Evolutionary conservation across 108 stramenopile genomes (phyloP).

Genomic region (Cylindrotheca fusiformis): DNA sequence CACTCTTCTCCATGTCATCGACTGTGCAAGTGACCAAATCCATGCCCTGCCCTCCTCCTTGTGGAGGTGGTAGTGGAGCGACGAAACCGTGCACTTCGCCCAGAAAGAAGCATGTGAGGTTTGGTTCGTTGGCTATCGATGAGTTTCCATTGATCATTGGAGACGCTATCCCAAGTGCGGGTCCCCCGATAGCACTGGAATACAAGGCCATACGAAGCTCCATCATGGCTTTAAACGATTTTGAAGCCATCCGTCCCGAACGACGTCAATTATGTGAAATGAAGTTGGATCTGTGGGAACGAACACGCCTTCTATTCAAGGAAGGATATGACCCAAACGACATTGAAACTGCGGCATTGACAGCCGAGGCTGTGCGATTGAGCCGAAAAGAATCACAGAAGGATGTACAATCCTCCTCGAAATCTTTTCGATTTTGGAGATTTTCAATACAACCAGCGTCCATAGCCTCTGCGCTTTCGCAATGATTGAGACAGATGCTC

Average conservation of each 20-base stretch:
- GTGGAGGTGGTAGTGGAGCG: no score
- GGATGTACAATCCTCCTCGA: no score
- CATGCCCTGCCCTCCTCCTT: no score
- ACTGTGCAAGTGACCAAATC: no score
- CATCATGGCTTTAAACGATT: background rate
- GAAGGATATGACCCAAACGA: background rate
- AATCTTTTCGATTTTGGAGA: no score
- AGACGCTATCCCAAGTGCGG: background rate
- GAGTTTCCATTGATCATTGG: background rate
- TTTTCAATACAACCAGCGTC: no score
- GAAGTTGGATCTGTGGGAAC: background rate
- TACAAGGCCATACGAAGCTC: background rate
- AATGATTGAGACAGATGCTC: no score
- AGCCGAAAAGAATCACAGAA: background rate
- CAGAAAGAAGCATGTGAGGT: background rate
- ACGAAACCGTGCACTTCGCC: no score
- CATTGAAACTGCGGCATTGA: background rate
- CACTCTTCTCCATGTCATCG: no score
- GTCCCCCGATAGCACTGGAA: background rate
- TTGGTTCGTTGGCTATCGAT: background rate
- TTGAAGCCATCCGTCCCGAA: conserved; percentile 2
- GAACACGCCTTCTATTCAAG: background rate
- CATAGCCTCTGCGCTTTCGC: no score
- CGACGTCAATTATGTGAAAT: background rate
- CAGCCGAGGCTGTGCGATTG: background rate